phyloP scores from a whole-genome alignment of 768 basidiomycete species.

The Neoboletus brunneissimus region DNA sequence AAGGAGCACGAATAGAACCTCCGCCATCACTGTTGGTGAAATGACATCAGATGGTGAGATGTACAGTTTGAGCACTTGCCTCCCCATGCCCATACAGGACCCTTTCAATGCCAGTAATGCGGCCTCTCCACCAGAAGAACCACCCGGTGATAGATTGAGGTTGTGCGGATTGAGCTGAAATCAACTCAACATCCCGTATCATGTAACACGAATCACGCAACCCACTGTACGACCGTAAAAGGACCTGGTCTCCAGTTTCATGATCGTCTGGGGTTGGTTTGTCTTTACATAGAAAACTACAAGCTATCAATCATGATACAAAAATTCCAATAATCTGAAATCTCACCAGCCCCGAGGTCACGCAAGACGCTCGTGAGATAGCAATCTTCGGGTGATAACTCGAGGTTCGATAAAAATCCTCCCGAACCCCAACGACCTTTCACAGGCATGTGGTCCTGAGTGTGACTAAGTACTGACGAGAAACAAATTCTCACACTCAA shows the following conservation, averaged over 20 bases:
- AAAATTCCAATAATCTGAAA: not conserved
- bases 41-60: not conserved
- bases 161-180: slow-evolving; percentile 45
- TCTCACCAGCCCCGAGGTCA: slow-evolving; percentile 41
- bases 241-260: slow-evolving; percentile 37
- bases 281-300: slow-evolving; percentile 45
- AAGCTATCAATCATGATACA: slow-evolving; percentile 8
- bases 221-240: slow-evolving; percentile 34
- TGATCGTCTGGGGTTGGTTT: slow-evolving; percentile 42
- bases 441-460: slow-evolving; percentile 40
- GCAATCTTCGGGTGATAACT: slow-evolving; percentile 26
- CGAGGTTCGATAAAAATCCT: slow-evolving; percentile 33
- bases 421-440: slow-evolving; percentile 39
- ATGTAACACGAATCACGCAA: not conserved
- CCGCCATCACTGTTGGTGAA: slow-evolving; percentile 29
- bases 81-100: slow-evolving; percentile 44
- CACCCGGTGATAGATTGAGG: slow-evolving; percentile 42
- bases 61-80: slow-evolving; percentile 21
- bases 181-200: not conserved
- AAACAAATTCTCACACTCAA: not conserved
- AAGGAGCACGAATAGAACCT: slow-evolving; percentile 39
- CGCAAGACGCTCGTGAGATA: slow-evolving; percentile 36
- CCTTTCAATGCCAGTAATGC: slow-evolving; percentile 47
- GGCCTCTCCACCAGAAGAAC: slow-evolving; percentile 53
- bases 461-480: not conserved